Percentiles rank a stretch among this genome's conserved stretches.
phyloP scores from a whole-genome alignment of 441 rosid species.

The Pelargonium fulgidum region DNA sequence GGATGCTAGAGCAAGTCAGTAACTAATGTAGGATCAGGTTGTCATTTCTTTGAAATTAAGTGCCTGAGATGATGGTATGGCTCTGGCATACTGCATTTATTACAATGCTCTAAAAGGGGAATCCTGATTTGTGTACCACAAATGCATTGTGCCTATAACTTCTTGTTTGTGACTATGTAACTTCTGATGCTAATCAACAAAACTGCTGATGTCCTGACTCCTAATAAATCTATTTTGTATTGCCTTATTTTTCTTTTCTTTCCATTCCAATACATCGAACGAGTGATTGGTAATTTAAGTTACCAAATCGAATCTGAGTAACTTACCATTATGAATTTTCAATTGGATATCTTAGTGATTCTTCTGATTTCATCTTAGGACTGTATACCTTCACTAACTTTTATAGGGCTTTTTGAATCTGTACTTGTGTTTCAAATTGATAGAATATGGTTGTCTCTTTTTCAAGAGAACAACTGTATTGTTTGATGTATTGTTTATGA shows the following conservation, averaged over 20 bases:
- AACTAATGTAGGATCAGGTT: not conserved
- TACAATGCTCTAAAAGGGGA: not conserved
- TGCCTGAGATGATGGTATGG: not conserved
- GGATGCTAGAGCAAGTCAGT: not conserved
- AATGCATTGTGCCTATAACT: not conserved
- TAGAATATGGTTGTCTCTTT: not conserved
- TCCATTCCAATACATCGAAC: not conserved
- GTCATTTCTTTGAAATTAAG: not conserved
- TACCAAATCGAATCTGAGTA: not conserved
- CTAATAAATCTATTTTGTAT: too few species aligned
- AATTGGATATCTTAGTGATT: not conserved
- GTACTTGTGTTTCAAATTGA: not conserved
- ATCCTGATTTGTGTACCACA: not conserved
- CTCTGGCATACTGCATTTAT: not conserved
- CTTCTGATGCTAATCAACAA: not conserved
- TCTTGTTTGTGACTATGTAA: not conserved
- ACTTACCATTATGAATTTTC: not conserved
- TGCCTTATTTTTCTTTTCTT: not conserved
- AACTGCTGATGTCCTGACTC: not conserved
- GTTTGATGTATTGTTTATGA: not conserved
- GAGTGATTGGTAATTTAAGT: not conserved
- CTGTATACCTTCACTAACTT: not conserved
- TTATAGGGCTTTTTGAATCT: not conserved
- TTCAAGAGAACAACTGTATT: not conserved
- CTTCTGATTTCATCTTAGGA: not conserved